Base-by-base conservation (phyloP, 2,329 filamentous ascomycete genomes). In the Leptographium procerum region DNA sequence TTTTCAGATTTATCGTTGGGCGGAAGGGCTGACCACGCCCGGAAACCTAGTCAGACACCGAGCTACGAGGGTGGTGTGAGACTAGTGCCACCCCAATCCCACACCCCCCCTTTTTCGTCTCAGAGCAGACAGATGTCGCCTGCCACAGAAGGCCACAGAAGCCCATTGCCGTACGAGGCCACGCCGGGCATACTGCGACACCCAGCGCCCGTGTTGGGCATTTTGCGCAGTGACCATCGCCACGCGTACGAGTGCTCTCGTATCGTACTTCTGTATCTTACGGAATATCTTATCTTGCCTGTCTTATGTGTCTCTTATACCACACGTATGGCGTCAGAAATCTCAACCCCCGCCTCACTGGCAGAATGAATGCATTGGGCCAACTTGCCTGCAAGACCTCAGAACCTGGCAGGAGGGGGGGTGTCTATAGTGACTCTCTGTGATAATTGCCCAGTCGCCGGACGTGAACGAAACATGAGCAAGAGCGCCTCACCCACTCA, bases 91-190 rank as follows among this genome's bases (percentile, higher is more conserved):
- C 31, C 51, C 29, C 31, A 52, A 52, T 52, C 31, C 51, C 51
- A 52, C 51, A 34, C 51, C 51, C 51, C 51, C 51, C 52, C 52
- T 40, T 40, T 40, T 53, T 53, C 31, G 51, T 53, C 51, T 34
- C 31, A 53, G 31, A 34, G n/a, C 22, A 36, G n/a, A 19, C 45
- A 48, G 36, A 48, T 26, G 47, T 50, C 47, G 47, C n/a, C 47
- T 50, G 47, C 26, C 26, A 28, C 47, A 50, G 26, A 29, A 50
- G 47, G 47, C 47, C 47, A 50, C 47, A 50, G 47, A 50, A 28
- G 31, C 26, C 19, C 50, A 34, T 26, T 33, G 19, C 31, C 50
- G 50, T 52, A 52, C 50, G 50, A 52, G 50, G 47, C 31, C 50
- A 52, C 31, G 50, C 50, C 50, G 50, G 50, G 16, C 33, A 4